These are phyloP conservation scores for Gossypium aridum DNA, from an alignment of 441 rosid species.

Conservation along the genomic window DNA sequence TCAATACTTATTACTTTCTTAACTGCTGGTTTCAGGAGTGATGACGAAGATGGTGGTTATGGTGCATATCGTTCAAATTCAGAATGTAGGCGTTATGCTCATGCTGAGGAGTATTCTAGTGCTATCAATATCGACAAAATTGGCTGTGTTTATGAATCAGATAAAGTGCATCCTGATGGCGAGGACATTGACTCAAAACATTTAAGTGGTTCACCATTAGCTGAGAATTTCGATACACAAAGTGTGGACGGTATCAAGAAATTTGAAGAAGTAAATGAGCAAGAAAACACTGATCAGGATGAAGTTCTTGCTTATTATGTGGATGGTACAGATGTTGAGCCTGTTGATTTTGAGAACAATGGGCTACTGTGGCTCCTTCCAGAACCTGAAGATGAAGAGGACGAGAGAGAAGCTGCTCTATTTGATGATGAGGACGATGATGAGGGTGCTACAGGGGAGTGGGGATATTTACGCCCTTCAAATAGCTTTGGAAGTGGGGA, in stretches of 20 bases:
- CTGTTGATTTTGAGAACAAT: constrained; percentile 64
- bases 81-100: constrained; percentile 31
- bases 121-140: constrained; percentile 29
- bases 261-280: constrained; percentile 26
- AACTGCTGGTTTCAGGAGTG: constrained; percentile 43
- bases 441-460: constrained; percentile 58
- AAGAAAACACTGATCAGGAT: constrained; percentile 32
- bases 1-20: constrained; percentile 14
- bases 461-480: constrained; percentile 59
- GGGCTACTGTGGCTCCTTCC: constrained; percentile 66
- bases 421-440: constrained; percentile 46
- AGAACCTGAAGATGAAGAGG: constrained; percentile 71
- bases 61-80: constrained; percentile 38
- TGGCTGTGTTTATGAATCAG: constrained; percentile 28
- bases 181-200: constrained; percentile 23
- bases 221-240: constrained; percentile 31
- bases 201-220: constrained; percentile 23
- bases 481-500: constrained; percentile 61
- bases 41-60: constrained; percentile 55
- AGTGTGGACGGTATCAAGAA: constrained; percentile 28
- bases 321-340: constrained; percentile 37
- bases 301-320: constrained; percentile 33
- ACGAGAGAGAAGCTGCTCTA: constrained; percentile 51
- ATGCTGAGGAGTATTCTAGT: constrained; percentile 35
- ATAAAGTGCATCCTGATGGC: constrained; percentile 34